Percentiles rank a stretch among this genome's conserved stretches.
Conservation (phyloP, 2,329 filamentous ascomycete genomes). For the Magnaporthales sp. region DNA sequence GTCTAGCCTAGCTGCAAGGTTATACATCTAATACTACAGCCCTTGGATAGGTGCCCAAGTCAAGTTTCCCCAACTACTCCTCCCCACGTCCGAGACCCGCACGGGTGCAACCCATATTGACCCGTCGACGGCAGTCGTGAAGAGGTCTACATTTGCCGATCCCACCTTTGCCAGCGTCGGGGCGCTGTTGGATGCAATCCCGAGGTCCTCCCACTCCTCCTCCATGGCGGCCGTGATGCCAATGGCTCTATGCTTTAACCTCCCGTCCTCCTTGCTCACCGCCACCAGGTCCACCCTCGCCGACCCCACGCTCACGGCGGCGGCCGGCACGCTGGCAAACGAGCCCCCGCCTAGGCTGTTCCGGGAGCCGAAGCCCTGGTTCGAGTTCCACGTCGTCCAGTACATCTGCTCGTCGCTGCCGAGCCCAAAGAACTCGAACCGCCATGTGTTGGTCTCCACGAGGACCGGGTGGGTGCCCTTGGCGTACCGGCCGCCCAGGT, state of each 20-base stretch:
- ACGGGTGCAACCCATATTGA: background rate
- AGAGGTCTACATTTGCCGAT: background rate
- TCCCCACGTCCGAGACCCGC: background rate
- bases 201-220: slow-evolving; percentile 1
- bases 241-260: background rate
- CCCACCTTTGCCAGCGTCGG: background rate
- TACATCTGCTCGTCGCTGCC: background rate
- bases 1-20: too few relatives aligned
- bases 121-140: background rate
- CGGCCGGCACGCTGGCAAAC: slow-evolving; percentile 4
- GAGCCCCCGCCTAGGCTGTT: background rate
- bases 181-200: background rate
- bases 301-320: background rate
- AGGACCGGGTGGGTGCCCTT: slow-evolving; percentile 4
- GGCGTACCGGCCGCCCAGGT: background rate
- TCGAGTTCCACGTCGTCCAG: background rate
- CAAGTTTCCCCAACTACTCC: background rate
- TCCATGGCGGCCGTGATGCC: background rate
- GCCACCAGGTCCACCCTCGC: slow-evolving; percentile 2
- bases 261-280: slow-evolving; percentile 3
- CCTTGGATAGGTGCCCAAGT: background rate
- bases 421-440: slow-evolving; percentile 3
- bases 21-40: background rate
- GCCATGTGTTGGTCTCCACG: background rate
- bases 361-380: background rate